Evolutionary conservation across 192 early-diverging fungal species (phyloP).

Genomic region (Coemansia sp.): DNA sequence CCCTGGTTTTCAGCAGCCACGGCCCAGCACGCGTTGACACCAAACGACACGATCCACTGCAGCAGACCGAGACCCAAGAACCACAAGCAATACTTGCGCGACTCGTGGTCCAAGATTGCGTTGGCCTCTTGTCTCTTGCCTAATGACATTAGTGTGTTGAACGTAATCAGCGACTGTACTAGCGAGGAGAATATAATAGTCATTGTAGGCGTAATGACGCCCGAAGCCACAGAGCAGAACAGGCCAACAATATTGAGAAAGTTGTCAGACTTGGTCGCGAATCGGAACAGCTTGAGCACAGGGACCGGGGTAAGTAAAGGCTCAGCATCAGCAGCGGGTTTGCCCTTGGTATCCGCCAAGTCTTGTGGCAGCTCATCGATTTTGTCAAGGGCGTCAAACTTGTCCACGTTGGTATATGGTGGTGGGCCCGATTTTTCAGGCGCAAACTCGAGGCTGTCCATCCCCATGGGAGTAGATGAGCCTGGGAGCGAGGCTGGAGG

Average conservation of each 20-base stretch:
- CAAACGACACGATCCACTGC: conserved; percentile 44
- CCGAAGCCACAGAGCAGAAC: conserved; percentile 46
- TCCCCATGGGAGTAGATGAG: conserved; percentile 3
- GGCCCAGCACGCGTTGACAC: conserved; percentile 45
- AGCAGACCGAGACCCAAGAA: conserved; percentile 46
- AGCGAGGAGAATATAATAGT: conserved; percentile 41
- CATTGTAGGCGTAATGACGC: conserved; percentile 54
- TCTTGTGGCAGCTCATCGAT: conserved; percentile 28
- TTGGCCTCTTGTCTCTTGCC: conserved; percentile 12
- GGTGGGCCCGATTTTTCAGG: background rate
- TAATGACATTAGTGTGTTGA: conserved; percentile 8
- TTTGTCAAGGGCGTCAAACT: conserved; percentile 19
- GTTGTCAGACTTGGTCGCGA: conserved; percentile 62
- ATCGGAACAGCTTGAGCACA: conserved; percentile 67
- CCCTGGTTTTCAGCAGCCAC: conserved; percentile 64
- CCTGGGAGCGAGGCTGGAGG: background rate
- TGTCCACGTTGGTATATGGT: background rate
- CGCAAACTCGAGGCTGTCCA: background rate
- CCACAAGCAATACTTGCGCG: conserved; percentile 45
- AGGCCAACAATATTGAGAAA: conserved; percentile 57
- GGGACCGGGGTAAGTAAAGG: conserved; percentile 34
- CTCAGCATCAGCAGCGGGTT: background rate
- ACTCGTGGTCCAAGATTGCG: conserved; percentile 27
- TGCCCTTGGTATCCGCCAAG: conserved; percentile 4
- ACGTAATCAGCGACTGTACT: conserved; percentile 30